Base-by-base conservation (phyloP, 371 early-diverging fungal genomes). In the Apophysomyces variabilis region DNA sequence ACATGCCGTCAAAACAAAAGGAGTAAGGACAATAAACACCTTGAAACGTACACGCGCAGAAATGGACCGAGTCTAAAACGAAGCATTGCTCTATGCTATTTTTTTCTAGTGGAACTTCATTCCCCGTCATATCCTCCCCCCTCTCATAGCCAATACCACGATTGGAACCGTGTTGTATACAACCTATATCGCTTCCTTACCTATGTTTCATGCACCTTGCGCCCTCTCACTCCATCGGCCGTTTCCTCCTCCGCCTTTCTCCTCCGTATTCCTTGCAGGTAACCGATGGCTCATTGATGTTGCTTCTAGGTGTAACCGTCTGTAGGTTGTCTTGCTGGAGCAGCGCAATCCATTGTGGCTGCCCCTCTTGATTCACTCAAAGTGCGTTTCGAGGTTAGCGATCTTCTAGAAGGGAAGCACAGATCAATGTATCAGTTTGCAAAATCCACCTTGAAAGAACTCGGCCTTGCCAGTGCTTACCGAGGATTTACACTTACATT, bases 361-460 rank as follows among this genome's bases (percentile, higher is more conserved):
- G 86, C 91, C 2, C 93, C 93, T 2, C 70, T 92, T 35, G 93
- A 92, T 68, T 89, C 90, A 7, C 71, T 92, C 14, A 89, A 90
- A 60, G 85, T 90, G 36, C 82, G 92, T 18, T 92, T 92, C 60
- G 90, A 92, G 68, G 90, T 90, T 0, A 85, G 87, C 62, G 91
- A 93, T 67, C 64, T 93, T 64, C 66, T 90, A 44, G 90, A 86
- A 63, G 93, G 93, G 16, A 90, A 88, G 58, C 91, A 91, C 66
- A 78, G 75, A 56, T 90, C 88, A 56, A 87, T 91, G 86, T 84
- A 86, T 58, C 76, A 74, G 12, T 93, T 88, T 78, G 91, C 90
- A 16, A 80, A 77, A 44, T 76, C 80, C 0, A 89, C 90, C 7
- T 67, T 90, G 14, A 84, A 85, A 61, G 89, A 87, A 54, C 46